phyloP scores from a whole-genome alignment of 176 grass and related monocot species.

The Chloris gayana region DNA sequence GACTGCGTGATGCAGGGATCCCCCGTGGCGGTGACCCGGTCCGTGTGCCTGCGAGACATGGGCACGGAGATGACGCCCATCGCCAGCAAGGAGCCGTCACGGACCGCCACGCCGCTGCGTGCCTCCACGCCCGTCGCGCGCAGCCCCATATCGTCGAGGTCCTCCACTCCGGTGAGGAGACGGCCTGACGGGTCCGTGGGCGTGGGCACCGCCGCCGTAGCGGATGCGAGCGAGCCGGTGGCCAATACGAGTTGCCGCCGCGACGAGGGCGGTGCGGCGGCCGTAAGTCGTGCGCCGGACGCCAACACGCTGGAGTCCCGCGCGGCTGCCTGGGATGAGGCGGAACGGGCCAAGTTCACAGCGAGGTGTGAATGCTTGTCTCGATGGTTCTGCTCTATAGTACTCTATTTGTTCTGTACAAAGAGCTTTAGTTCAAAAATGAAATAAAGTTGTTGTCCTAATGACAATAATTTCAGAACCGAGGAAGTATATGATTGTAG shows the following conservation, averaged over 20 bases:
- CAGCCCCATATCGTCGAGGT: no score
- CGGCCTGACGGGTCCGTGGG: slow-evolving; percentile 31
- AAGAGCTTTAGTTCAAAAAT: no score
- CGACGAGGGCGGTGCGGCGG: slow-evolving; percentile 24
- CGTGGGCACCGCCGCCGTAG: background rate
- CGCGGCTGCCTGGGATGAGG: slow-evolving; percentile 82
- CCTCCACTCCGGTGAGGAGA: no score
- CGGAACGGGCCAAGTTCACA: slow-evolving; percentile 79
- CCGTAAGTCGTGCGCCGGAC: background rate
- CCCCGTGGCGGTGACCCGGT: slow-evolving; percentile 32
- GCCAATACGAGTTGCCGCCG: background rate
- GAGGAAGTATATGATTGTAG: no score
- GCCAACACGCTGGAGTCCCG: slow-evolving; percentile 62
- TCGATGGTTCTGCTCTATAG: background rate
- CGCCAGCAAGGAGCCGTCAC: slow-evolving; percentile 94
- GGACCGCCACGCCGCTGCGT: slow-evolving; percentile 81
- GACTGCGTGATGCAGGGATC: slow-evolving; percentile 56
- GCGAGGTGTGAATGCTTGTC: slow-evolving; percentile 51
- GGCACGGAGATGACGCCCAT: slow-evolving; percentile 99
- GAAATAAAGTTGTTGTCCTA: no score
- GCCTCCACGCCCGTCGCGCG: no score
- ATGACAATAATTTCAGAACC: no score
- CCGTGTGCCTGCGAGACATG: slow-evolving; percentile 83
- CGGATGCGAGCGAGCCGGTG: background rate
- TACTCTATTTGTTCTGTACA: background rate